Percentiles rank a stretch among this genome's conserved stretches.
Conservation (phyloP, 148 eudicot species). For the Amaranthus palmeri region DNA sequence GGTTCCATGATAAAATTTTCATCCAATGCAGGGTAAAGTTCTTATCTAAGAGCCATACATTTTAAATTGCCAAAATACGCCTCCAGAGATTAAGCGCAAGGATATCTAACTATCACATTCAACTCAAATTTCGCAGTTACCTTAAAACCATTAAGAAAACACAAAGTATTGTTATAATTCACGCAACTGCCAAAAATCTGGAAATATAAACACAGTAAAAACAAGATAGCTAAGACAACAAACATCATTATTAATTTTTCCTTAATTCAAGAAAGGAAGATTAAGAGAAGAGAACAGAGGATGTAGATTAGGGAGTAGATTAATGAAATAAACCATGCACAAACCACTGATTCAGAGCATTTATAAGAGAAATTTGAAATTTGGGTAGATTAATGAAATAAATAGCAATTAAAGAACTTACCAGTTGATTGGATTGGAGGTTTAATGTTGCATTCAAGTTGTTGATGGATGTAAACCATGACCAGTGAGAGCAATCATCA, state of each 20-base stretch:
- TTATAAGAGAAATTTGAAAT: too few species aligned
- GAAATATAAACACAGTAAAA: neutral
- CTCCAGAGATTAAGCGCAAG: slow-evolving; percentile 51
- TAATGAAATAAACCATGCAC: too few species aligned
- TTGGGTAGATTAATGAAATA: too few species aligned
- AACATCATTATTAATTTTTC: neutral
- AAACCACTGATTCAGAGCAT: too few species aligned
- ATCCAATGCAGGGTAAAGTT: slow-evolving; percentile 57
- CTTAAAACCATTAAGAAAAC: slow-evolving; percentile 22
- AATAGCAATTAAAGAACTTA: too few species aligned
- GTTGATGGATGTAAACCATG: too few species aligned
- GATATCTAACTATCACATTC: slow-evolving; percentile 56
- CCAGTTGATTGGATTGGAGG: too few species aligned
- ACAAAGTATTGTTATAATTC: neutral
- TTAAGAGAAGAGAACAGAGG: too few species aligned
- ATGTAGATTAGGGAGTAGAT: too few species aligned
- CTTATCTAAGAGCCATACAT: slow-evolving; percentile 12
- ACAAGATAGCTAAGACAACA: neutral
- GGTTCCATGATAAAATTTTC: slow-evolving; percentile 53
- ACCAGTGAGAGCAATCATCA: too few species aligned
- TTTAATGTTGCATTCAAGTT: too few species aligned
- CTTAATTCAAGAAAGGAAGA: too few species aligned
- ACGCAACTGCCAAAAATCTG: neutral
- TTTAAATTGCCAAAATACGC: slow-evolving; percentile 39
- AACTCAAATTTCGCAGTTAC: slow-evolving; percentile 59